A percentile compares a stretch with the other conserved stretches of the same genome.
Conservation (phyloP, 1,284 basidiomycete species). For the Trichosporon coremiiforme region DNA sequence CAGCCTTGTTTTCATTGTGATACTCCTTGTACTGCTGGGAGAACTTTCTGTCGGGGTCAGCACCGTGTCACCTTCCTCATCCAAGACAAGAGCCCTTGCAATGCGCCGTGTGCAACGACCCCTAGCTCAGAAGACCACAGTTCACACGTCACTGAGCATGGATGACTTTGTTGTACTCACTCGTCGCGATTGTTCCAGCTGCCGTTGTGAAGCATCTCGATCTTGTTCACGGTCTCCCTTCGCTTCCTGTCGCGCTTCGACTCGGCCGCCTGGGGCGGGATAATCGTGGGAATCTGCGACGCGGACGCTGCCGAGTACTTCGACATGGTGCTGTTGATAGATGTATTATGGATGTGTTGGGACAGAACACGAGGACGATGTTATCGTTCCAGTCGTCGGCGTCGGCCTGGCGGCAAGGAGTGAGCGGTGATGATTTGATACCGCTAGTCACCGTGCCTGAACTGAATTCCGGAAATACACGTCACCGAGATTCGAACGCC, state of each 20-base stretch:
- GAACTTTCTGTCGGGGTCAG: constrained; percentile 48
- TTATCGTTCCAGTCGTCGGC: background rate
- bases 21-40: constrained; percentile 53
- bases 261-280: constrained; percentile 49
- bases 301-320: constrained; percentile 30
- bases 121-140: background rate
- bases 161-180: constrained; percentile 45
- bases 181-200: constrained; percentile 58
- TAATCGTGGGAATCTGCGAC: constrained; percentile 38
- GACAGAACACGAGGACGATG: background rate
- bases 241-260: constrained; percentile 60
- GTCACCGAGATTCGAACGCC: background rate
- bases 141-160: background rate
- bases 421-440: constrained; percentile 11
- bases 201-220: constrained; percentile 58
- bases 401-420: background rate
- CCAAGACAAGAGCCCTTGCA: background rate
- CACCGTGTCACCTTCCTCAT: background rate
- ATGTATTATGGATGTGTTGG: constrained; percentile 13
- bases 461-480: background rate
- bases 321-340: constrained; percentile 28
- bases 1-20: constrained; percentile 51
- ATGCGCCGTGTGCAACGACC: background rate
- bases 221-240: constrained; percentile 59
- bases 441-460: background rate